These are phyloP conservation scores for Apiospora koreana DNA, from an alignment of 2,329 filamentous ascomycete genomes.

Conservation along the genomic window DNA sequence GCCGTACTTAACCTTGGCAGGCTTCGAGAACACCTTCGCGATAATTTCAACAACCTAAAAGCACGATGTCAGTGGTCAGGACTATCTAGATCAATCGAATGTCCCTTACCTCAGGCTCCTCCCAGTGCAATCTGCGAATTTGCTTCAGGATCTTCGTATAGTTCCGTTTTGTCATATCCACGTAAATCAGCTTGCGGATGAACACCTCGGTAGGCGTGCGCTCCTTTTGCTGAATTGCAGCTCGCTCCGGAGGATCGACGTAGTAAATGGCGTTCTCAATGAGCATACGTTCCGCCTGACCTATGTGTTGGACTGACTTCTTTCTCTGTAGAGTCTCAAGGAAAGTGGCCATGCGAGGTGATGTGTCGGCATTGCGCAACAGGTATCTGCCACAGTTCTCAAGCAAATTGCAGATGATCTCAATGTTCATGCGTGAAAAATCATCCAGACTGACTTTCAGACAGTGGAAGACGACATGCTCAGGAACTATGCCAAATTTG, in stretches of 20 bases:
- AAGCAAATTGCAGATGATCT: conserved; percentile 93
- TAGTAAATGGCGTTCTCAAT: conserved; percentile 99
- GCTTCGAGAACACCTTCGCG: conserved; percentile 92
- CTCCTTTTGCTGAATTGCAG: conserved; percentile 95
- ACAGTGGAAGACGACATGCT: conserved; percentile 98
- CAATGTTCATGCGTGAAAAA: conserved; percentile 98
- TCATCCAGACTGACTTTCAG: conserved; percentile 97
- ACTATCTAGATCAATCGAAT: background rate
- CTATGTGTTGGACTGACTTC: conserved; percentile 92
- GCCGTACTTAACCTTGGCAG: conserved; percentile 95
- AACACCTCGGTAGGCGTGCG: conserved; percentile 91
- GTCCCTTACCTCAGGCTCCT: conserved; percentile 74
- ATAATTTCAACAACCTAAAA: conserved; percentile 69
- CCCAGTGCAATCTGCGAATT: conserved; percentile 95
- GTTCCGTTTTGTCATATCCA: conserved; percentile 91
- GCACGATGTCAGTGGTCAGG: conserved; percentile 10
- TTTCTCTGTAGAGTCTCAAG: conserved; percentile 94
- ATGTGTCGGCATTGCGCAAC: conserved; percentile 87
- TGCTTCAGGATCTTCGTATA: conserved; percentile 93
- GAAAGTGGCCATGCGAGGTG: conserved; percentile 90
- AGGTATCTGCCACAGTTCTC: conserved; percentile 97
- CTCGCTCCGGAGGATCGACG: conserved; percentile 90
- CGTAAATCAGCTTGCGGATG: conserved; percentile 87
- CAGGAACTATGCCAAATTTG: conserved; percentile 96
- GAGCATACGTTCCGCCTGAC: conserved; percentile 94